Percentiles rank a stretch among this genome's conserved stretches.
Conservation (phyloP, 2,329 filamentous ascomycete genomes). For the Graphilbum fragrans region DNA sequence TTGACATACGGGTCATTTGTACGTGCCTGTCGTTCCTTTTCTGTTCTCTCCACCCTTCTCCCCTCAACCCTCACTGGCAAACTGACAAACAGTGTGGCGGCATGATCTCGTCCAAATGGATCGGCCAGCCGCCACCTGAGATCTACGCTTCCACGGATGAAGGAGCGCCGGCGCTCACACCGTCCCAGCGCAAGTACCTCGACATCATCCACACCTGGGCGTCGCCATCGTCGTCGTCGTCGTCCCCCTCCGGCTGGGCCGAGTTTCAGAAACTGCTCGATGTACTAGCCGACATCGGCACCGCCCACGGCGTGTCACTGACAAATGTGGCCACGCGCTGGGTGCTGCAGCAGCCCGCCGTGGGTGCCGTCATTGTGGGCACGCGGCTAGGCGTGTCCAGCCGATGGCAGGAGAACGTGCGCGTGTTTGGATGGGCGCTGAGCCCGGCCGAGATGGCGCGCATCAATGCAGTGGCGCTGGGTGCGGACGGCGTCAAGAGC, state of each 20-base stretch:
- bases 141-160: constrained; percentile 16
- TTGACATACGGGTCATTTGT: constrained; percentile 22
- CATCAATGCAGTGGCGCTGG: constrained; percentile 15
- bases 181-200: constrained; percentile 23
- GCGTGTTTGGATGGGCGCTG: constrained; percentile 14
- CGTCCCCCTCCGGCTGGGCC: constrained; percentile 10
- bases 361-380: constrained; percentile 22
- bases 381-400: constrained; percentile 17
- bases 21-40: constrained; percentile 4
- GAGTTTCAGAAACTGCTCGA: constrained; percentile 18
- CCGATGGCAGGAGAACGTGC: constrained; percentile 16
- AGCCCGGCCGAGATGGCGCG: constrained; percentile 13
- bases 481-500: constrained; percentile 8
- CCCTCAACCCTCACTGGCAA: too few relatives aligned
- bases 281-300: constrained; percentile 12
- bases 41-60: too few relatives aligned
- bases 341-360: constrained; percentile 19
- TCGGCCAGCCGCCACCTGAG: constrained; percentile 17
- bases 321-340: constrained; percentile 21
- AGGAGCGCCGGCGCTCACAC: constrained; percentile 18
- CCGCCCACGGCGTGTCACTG: constrained; percentile 15
- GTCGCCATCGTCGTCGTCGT: not conserved
- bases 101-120: constrained; percentile 21
- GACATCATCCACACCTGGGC: constrained; percentile 20
- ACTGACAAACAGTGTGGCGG: constrained; percentile 17